Conservation (phyloP, 371 early-diverging fungal species). For the Synchytrium microbalum region DNA sequence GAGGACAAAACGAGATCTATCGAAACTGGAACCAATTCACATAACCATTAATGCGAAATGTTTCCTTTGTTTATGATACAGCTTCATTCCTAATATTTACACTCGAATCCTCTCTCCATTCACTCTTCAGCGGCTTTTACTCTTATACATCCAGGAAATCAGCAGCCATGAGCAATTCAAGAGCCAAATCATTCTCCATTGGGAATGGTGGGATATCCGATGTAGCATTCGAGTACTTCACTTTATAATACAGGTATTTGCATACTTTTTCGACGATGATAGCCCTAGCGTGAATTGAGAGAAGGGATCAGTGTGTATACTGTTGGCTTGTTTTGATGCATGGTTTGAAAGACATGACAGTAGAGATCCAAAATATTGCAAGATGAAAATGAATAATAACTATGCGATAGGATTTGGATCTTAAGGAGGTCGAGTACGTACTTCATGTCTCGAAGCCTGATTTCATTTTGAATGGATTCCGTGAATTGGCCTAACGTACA, state of each 20-base stretch:
- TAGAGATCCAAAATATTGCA: constrained; percentile 2
- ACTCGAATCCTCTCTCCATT: too few species aligned
- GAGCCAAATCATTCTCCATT: constrained; percentile 78
- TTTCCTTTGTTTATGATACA: too few species aligned
- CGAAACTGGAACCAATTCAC: too few species aligned
- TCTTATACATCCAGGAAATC: constrained; percentile 87
- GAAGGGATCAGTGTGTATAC: neutral
- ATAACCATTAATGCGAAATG: too few species aligned
- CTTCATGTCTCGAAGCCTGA: constrained; percentile 87
- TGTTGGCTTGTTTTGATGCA: neutral
- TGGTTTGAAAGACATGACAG: constrained; percentile 13
- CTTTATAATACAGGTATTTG: constrained; percentile 70
- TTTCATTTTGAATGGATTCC: constrained; percentile 79
- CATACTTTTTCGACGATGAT: constrained; percentile 86
- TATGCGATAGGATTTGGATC: too few species aligned
- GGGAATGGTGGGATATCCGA: constrained; percentile 79
- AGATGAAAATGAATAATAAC: constrained; percentile 4
- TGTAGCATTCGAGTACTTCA: constrained; percentile 35
- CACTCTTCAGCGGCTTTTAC: too few species aligned
- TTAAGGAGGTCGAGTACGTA: too few species aligned
- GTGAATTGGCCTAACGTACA: constrained; percentile 66
- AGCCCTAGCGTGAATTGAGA: constrained; percentile 58
- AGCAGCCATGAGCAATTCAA: constrained; percentile 92
- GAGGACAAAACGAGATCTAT: too few species aligned
- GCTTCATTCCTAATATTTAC: too few species aligned